Evolutionary conservation across 352 stramenopile genomes (phyloP), one percentile per base, ranked within the genome.

Genomic region (Phytophthora tentaculata): DNA sequence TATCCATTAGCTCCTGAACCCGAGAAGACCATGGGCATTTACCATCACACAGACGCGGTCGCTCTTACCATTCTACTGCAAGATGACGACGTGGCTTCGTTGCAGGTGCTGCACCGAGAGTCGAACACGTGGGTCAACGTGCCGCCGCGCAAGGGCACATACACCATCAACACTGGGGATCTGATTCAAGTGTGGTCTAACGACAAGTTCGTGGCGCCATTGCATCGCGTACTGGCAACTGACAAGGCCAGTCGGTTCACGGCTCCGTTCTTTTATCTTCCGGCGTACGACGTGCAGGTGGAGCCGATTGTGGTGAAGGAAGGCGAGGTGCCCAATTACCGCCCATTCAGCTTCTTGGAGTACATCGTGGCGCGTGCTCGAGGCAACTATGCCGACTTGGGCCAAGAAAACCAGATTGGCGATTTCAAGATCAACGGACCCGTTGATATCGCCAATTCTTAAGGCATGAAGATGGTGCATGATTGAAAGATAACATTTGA

Each of bases 381-480:
- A 28, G 93, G 95, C 45, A 91, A 98, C 75, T 94, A 96, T 64
- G 92, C 87, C 5, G 88, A 98, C 79, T 61, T 93, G 23, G 95
- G 95, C 22, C 77, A 90, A n/a, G 95, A 98, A 61, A 93, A 50
- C 20, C 62, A 69, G 35, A 68, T 68, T 44, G 44, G 61, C 22
- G 62, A 69, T 43, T 65, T 65, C 55, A 71, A 61, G 49, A 67
- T 66, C 55, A 61, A 59, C 47, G 45, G 35, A 5, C 19, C 54
- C n/a, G 29, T 65, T 6, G 54, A 69, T 20, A 39, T 59, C 22
- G 55, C 63, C 17, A 70, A 70, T 19, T 59, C 63, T 0, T 65
- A 55, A 39, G 39, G 5, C 51, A 23, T 17, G 19, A 16, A 61
- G 24, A 61, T 67, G 51, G 41, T 29, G 47, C n/a, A n/a, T n/a